Evolutionary conservation across 148 eudicot species (phyloP).

Genomic region (Fagopyrum esculentum): DNA sequence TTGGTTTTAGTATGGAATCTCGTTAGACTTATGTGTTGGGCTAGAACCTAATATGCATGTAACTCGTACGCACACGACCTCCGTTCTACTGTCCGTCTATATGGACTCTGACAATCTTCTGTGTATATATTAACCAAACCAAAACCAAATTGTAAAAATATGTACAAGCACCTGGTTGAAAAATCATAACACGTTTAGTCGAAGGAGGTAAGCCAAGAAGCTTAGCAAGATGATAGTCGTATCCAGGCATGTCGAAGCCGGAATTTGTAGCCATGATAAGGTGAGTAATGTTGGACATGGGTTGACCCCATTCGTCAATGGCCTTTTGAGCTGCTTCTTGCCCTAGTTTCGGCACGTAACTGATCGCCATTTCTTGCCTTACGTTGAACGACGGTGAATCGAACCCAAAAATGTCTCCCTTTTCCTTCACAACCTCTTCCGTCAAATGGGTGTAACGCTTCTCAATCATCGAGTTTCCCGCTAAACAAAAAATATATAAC

Average conservation of each 20-base stretch:
- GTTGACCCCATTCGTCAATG: conserved; percentile 42
- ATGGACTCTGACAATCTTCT: too few species aligned
- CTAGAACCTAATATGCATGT: too few species aligned
- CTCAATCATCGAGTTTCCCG: conserved; percentile 35
- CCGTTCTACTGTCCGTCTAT: too few species aligned
- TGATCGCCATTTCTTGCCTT: conserved; percentile 34
- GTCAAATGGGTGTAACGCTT: conserved; percentile 31
- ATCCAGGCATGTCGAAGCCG: conserved; percentile 45
- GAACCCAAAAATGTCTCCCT: conserved; percentile 22
- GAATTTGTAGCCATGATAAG: conserved; percentile 37
- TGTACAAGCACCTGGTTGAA: conserved; percentile 24
- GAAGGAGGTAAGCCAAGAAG: conserved; percentile 41
- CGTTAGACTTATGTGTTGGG: too few species aligned
- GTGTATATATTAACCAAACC: too few species aligned
- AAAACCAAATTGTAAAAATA: too few species aligned
- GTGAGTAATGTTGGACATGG: conserved; percentile 40
- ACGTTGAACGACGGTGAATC: conserved; percentile 24
- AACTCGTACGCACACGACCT: too few species aligned
- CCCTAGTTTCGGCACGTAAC: conserved; percentile 32
- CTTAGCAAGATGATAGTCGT: conserved; percentile 44
- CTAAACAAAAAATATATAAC: not conserved
- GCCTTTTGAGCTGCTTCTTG: conserved; percentile 37
- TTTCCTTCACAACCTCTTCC: conserved; percentile 27
- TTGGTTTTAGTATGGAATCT: too few species aligned
- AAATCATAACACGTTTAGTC: conserved; percentile 34